Evolutionary conservation across 208 protist species (phyloP).

Genomic region (Angomonas deanei): DNA sequence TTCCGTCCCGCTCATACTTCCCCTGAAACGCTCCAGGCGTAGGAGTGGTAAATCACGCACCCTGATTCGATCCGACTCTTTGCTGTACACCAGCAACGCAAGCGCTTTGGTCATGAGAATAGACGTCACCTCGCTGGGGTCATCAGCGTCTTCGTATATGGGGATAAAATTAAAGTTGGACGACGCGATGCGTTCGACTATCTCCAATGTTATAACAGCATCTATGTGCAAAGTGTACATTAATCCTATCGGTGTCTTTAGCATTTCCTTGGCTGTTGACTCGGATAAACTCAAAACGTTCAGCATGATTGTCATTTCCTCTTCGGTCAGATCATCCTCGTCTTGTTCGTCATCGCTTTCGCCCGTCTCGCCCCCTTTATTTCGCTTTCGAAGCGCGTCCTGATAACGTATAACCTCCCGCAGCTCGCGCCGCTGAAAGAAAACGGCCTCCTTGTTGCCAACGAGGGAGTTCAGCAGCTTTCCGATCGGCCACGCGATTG

Average conservation of each 20-base stretch:
- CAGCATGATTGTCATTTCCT: conserved; percentile 64
- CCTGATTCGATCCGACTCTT: conserved; percentile 20
- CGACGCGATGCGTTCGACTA: conserved; percentile 34
- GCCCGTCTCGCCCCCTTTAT: conserved; percentile 10
- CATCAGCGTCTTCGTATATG: conserved; percentile 41
- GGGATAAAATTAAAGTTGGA: conserved; percentile 54
- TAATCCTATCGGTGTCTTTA: conserved; percentile 26
- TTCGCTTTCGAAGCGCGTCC: conserved; percentile 29
- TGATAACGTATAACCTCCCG: conserved; percentile 54
- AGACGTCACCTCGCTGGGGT: conserved; percentile 34
- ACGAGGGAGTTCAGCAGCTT: conserved; percentile 56
- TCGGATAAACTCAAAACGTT: conserved; percentile 61
- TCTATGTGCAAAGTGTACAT: conserved; percentile 52
- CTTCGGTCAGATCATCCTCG: conserved; percentile 51
- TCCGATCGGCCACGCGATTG: conserved; percentile 60
- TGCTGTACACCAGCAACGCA: conserved; percentile 47
- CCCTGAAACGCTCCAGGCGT: conserved; percentile 31
- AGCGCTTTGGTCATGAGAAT: conserved; percentile 56
- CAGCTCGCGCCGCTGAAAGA: conserved; percentile 54
- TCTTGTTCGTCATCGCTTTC: conserved; percentile 20
- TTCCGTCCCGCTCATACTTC: conserved; percentile 31
- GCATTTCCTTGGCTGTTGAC: conserved; percentile 37
- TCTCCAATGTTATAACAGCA: conserved; percentile 24
- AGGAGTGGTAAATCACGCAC: conserved; percentile 51
- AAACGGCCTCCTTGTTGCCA: conserved; percentile 53